Percentiles rank a stretch among this genome's conserved stretches.
phyloP scores from a whole-genome alignment of 495 filamentous ascomycete genomes.

The Diplogelasinospora grovesii region DNA sequence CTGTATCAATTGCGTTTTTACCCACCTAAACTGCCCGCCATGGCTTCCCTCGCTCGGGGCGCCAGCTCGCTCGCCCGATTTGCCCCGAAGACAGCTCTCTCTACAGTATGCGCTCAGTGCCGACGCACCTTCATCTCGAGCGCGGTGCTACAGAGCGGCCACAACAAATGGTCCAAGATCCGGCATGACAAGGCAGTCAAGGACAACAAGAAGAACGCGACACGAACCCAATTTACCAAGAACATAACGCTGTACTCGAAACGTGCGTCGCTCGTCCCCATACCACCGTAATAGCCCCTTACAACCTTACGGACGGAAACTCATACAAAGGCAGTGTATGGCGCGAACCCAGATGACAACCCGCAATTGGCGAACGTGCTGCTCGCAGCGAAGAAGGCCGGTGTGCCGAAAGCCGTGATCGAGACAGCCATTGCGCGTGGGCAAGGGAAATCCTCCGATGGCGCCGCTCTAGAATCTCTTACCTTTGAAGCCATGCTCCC shows the following conservation, averaged over 20 bases:
- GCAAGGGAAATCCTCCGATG: conserved; percentile 68
- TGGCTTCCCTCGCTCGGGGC: no score
- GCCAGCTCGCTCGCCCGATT: no score
- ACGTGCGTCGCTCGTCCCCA: conserved; percentile 30
- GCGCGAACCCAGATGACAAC: conserved; percentile 66
- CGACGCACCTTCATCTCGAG: conserved; percentile 48
- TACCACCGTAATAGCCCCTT: background rate
- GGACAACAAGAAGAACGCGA: conserved; percentile 53
- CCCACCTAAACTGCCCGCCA: no score
- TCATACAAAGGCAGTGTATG: conserved; percentile 41
- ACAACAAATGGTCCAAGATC: conserved; percentile 93
- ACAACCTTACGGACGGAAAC: no score
- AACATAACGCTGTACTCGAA: conserved; percentile 48
- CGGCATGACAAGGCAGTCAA: conserved; percentile 84
- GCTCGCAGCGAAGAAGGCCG: conserved; percentile 75
- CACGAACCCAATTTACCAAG: conserved; percentile 39
- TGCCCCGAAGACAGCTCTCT: no score
- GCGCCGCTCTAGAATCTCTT: conserved; percentile 64
- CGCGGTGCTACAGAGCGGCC: conserved; percentile 52
- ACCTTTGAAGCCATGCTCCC: conserved; percentile 80
- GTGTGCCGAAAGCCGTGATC: conserved; percentile 76
- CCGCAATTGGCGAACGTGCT: conserved; percentile 65
- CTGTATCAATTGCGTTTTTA: no score
- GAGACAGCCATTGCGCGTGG: conserved; percentile 80
- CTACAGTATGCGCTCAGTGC: conserved; percentile 42